These are phyloP conservation scores for Myochromella boudieri DNA, from an alignment of 768 basidiomycete species.

Conservation along the genomic window DNA sequence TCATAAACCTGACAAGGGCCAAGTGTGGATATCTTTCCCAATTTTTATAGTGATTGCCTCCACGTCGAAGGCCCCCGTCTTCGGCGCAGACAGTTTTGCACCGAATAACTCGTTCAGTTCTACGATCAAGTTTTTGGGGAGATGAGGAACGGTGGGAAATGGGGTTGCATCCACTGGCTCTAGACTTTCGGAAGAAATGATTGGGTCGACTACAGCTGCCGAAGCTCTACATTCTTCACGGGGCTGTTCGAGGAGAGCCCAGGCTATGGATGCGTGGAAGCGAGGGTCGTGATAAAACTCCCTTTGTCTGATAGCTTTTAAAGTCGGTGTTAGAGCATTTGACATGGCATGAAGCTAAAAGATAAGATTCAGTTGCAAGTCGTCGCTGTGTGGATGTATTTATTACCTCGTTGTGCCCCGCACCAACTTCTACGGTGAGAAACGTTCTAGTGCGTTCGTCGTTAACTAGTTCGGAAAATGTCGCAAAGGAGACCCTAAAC, in stretches of 20 bases:
- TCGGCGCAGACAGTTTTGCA: constrained; percentile 37
- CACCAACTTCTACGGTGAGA: constrained; percentile 78
- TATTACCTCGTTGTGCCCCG: constrained; percentile 74
- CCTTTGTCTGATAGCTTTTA: constrained; percentile 66
- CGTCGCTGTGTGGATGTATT: neutral
- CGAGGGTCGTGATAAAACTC: constrained; percentile 78
- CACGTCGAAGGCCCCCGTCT: constrained; percentile 51
- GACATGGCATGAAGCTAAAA: constrained; percentile 60
- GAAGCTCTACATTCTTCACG: neutral
- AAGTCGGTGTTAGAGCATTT: constrained; percentile 53
- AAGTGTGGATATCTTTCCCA: constrained; percentile 62
- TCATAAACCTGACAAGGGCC: constrained; percentile 37
- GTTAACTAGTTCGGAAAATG: constrained; percentile 69
- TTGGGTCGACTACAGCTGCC: neutral
- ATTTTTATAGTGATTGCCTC: constrained; percentile 63
- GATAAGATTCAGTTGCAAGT: neutral
- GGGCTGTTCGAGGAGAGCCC: constrained; percentile 63
- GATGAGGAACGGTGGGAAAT: constrained; percentile 49
- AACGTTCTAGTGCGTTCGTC: constrained; percentile 84
- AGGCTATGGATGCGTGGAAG: constrained; percentile 89
- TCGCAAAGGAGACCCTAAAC: constrained; percentile 71
- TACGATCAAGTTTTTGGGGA: constrained; percentile 49
- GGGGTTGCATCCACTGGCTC: constrained; percentile 13
- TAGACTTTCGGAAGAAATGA: neutral
- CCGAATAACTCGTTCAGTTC: constrained; percentile 50